Evolutionary conservation across 495 filamentous ascomycete genomes (phyloP).

Genomic region (Talaromyces liani): DNA sequence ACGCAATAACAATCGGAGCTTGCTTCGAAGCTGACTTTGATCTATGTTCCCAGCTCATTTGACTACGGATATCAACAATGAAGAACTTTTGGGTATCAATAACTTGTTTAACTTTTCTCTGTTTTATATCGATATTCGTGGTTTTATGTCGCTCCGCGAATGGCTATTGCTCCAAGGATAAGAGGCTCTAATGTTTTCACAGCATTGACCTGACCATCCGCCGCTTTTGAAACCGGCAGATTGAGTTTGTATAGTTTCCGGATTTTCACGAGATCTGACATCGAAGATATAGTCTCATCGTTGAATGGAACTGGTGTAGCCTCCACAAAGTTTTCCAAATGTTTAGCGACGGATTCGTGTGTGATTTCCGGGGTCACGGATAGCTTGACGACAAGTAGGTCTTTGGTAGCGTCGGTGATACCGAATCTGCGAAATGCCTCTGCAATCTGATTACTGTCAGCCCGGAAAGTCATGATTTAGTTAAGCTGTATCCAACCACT

Average conservation of each 20-base stretch:
- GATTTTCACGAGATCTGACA: conserved; percentile 62
- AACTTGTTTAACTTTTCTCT: too few species aligned
- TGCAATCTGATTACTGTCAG: conserved; percentile 58
- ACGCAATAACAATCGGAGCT: background rate
- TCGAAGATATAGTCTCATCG: conserved; percentile 48
- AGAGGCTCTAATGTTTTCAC: conserved; percentile 51
- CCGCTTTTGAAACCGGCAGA: conserved; percentile 15
- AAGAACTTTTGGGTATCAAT: background rate
- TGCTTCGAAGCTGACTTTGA: background rate
- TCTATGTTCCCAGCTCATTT: background rate
- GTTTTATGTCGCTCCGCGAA: conserved; percentile 48
- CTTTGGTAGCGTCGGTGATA: conserved; percentile 58
- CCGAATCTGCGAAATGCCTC: conserved; percentile 87
- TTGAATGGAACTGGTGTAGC: conserved; percentile 56
- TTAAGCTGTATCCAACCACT: background rate
- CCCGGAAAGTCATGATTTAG: background rate
- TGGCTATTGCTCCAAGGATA: conserved; percentile 63
- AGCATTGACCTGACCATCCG: conserved; percentile 17
- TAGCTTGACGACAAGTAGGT: conserved; percentile 73
- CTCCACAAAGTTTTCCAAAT: conserved; percentile 54
- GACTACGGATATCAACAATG: background rate
- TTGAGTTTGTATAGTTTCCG: conserved; percentile 80
- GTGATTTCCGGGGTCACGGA: conserved; percentile 36
- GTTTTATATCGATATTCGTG: background rate
- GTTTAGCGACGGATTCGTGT: conserved; percentile 48